Evolutionary conservation across 108 stramenopile genomes (phyloP), one percentile per base, ranked within the genome.

Genomic region (Bacterosira constricta): DNA sequence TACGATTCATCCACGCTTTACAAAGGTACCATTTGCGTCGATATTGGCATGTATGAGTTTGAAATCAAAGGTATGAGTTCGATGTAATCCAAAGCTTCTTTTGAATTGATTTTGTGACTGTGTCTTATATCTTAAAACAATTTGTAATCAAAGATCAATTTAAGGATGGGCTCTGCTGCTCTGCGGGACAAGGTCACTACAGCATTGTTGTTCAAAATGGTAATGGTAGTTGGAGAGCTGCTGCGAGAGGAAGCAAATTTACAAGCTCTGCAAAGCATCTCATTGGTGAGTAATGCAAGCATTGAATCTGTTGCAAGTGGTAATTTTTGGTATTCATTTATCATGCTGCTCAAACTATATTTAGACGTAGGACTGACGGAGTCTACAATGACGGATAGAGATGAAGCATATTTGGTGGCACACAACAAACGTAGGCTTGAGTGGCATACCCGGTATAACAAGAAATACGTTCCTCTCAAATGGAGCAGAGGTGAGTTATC

Each of bases 331-430:
- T n/a, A n/a, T n/a, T n/a, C n/a, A n/a, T n/a, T n/a, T n/a, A n/a
- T n/a, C n/a, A n/a, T n/a, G n/a, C n/a, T n/a, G n/a, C n/a, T n/a
- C n/a, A 25, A 25, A 5, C 1, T 25, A 18, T 25, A 25, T 25
- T 10, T 3, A 51, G 50, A 71, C 34, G 59, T 71, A 0, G 69
- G 69, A 13, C 47, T 36, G 39, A 71, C 49, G 8, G 69, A 71
- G 35, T 71, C 69, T 1, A 31, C 44, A 34, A 71, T 71, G 69
- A 61, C 69, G 38, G 69, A 60, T 32, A 57, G 69, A 37, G 69
- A 71, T 60, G 23, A 18, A 20, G 46, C 46, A 52, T 71, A 71
- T 54, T 39, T 71, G 12, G 49, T 60, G 21, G 69, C 69, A 18
- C 73, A 73, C 54, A 73, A 73, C 53, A 56, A 45, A 32, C 31